Evolutionary conservation across 192 early-diverging fungal species (phyloP), one percentile per base, ranked within the genome.

Genomic region (Chytriomyces hyalinus): DNA sequence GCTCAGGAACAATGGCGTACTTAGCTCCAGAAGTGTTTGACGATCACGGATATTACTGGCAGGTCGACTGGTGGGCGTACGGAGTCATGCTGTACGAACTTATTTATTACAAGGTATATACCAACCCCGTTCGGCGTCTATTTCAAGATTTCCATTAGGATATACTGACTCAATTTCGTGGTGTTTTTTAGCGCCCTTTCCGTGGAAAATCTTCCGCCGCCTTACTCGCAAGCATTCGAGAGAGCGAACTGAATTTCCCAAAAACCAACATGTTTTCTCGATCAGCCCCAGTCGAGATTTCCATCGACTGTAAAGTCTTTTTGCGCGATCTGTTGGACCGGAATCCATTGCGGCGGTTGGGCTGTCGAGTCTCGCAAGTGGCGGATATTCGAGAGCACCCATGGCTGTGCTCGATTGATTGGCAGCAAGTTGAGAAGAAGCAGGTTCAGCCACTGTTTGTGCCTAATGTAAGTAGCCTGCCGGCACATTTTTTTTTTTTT

Each of bases 1-100:
- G 92, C 5, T 94, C 97, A 8, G 97, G 97, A 22, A 96, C 93
- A 6, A 91, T 92, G 68, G 92, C 92, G 28, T 98, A 98, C 75
- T 95, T 98, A 94, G 86, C 86, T 4, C 86, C 86, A 2, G 86
- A 87, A 75, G 73, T 87, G 53, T 61, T 87, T 20, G 49, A 26
- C 9, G 83, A 87, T 51, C 80, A 85, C 49, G 87, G 87, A 20
- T 90, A 90, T 73, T 82, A 87, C 59, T 65, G 77, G 11, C 60
- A 80, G 5, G 82, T 89, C 49, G 85, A 93, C 77, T 93, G 93
- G 93, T 95, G 94, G 94, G 91, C 91, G 71, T 75, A 94, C 45
- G 93, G 94, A 6, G 91, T 95, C n/a, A 84, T 95, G 49, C 77
- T 90, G 53, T 95, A 91, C 70, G 94, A 95, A 75, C 74, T 93